Base-by-base conservation (phyloP, 108 stramenopile genomes). In the Discostella pseudostelligera region DNA sequence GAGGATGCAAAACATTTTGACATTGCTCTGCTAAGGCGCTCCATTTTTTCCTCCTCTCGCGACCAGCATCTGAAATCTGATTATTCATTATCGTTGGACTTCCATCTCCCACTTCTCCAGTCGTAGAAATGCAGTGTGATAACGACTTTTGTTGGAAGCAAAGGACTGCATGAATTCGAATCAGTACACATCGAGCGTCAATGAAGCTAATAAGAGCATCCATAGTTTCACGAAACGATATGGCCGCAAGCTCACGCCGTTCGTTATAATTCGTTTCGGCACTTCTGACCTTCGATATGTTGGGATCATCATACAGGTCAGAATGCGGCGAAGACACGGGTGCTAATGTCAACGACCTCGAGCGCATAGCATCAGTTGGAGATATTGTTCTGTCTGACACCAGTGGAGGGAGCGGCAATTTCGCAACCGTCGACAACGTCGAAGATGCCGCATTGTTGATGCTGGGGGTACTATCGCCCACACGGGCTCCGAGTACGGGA, bases 141-240 rank as follows among this genome's bases (percentile, higher is more conserved):
- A 12, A 8, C 2, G 24, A 24, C 14, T 14, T 46, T 39, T 24
- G 10, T 14, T 37, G 39, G 42, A 46, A 58, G 19, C 66, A 62
- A 5, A 72, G 50, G 13, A 62, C 74, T 32, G 61, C 66, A 13
- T 76, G 74, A 43, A 76, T 39, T 28, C 39, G 25, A 35, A 76
- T 57, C 40, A 76, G 56, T 0, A 46, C 65, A 39, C 66, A 67
- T 43, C 74, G 40, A 2, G 67, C 57, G 46, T 76, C 74, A 17
- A 76, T 68, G 36, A 63, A 76, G 14, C 56, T 43, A n/a, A 76
- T 68, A 14, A 76, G 74, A 50, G 50, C 56, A 54, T 56, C 40
- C 28, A 76, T 5, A 11, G 56, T 68, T 7, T 67, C 29, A 22
- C 74, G 54, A 13, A 76, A 61, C 13, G 74, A 76, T 24, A 49